phyloP scores from a whole-genome alignment of 495 filamentous ascomycete species.

The Baudoinia panamericana region DNA sequence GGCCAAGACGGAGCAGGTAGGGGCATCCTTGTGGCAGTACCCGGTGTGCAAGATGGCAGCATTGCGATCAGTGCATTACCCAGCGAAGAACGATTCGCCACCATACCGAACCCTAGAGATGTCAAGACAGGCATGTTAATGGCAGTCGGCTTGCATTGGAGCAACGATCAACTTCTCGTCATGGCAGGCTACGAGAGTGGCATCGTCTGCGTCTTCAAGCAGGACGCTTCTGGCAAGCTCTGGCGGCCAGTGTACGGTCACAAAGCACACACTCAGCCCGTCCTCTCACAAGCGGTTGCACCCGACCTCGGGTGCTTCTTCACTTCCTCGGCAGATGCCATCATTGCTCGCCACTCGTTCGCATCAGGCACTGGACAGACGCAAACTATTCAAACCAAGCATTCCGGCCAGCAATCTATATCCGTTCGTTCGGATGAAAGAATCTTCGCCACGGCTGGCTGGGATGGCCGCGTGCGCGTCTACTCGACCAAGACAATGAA shows the following conservation, averaged over 20 bases:
- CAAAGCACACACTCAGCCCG: conserved; percentile 65
- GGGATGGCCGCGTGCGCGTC: conserved; percentile 70
- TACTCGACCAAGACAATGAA: conserved; percentile 71
- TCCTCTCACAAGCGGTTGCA: conserved; percentile 61
- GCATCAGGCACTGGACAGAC: conserved; percentile 26
- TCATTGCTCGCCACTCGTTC: conserved; percentile 44
- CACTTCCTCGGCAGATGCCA: conserved; percentile 71
- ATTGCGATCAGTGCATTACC: conserved; percentile 84
- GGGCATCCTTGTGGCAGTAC: conserved; percentile 23
- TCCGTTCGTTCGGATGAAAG: conserved; percentile 65
- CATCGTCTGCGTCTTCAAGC: conserved; percentile 46
- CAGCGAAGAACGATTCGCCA: conserved; percentile 50
- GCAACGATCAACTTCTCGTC: conserved; percentile 31
- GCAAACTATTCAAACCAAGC: conserved; percentile 54
- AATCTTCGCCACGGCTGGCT: conserved; percentile 83
- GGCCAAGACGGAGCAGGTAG: neutral
- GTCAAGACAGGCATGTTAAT: conserved; percentile 81
- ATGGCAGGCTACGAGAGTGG: conserved; percentile 83
- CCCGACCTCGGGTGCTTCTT: conserved; percentile 50
- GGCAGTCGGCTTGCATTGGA: conserved; percentile 53
- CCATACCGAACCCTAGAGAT: conserved; percentile 42
- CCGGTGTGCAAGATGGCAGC: conserved; percentile 30
- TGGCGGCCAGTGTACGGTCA: conserved; percentile 56
- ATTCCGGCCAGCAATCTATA: conserved; percentile 78
- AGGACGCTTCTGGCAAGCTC: conserved; percentile 23